Base-by-base conservation (phyloP, 352 stramenopile species). In the Globisporangium alternatum region DNA sequence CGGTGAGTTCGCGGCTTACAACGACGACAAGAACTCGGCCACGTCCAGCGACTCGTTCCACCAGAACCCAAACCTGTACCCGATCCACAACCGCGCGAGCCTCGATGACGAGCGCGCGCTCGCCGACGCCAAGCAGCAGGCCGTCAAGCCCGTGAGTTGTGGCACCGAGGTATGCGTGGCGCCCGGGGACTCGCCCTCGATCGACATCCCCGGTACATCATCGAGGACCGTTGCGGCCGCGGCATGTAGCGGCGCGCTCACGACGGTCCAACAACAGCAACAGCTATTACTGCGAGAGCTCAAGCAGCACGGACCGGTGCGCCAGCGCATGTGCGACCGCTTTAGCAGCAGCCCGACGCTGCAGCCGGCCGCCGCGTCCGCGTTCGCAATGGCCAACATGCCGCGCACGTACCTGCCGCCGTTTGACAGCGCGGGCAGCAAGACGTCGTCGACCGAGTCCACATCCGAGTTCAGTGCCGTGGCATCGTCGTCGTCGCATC, bases 11-110 rank as follows among this genome's bases (percentile, higher is more conserved):
- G 68, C 76, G 43, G 62, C 67, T 28, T 81, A 74, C 70, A 72
- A 72, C 62, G 76, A 85, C 51, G 80, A 86, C 49, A 82, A 86
- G 54, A 79, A 57, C 62, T 57, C 54, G 31, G 70, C 71, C 39
- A 80, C 80, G 15, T 89, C 76, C 15, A 83, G 78, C 37, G 83
- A 88, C 62, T 92, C 83, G 31, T 69, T 88, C 51, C 74, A 72
- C 25, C 72, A 88, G 13, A 84, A 84, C 56, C 73, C 75, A 7
- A 76, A 78, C 33, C 56, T 75, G 66, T 68, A 84, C 64, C 63
- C 66, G 68, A 28, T 60, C 65, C 67, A 58, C 56, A 70, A 19
- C 28, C 65, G 65, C 53, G 33, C 48, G 33, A 71, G 65, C 44
- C 35, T 64, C n/a, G 65, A 71, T 15, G 65, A 71, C 25, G 64